Evolutionary conservation across 768 basidiomycete species (phyloP), one percentile per base, ranked within the genome.

Genomic region (Calocybe cyanea): DNA sequence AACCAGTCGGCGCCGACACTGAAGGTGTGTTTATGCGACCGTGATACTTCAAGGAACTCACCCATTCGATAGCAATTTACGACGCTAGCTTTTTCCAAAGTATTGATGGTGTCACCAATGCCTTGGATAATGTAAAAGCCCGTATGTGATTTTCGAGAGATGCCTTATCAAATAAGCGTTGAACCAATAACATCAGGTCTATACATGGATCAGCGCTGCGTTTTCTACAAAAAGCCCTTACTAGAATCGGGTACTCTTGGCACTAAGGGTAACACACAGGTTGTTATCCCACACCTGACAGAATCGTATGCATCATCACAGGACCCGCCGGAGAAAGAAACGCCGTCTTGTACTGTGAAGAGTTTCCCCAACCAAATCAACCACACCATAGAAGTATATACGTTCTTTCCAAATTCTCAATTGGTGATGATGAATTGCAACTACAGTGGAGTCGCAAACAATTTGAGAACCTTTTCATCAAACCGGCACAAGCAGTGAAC

Each of bases 121-220:
- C 96, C 21, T 69, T 99, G 40, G 96, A 99, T 70, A 99, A 99
- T 52, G 84, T 98, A 38, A 81, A 88, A 72, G 93, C 96, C 53
- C 91, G 94, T 92, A 65, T 60, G 87, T 72, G 40, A 31, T 10
- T 4, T 4, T 48, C 37, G 19, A 40, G 9, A 52, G 18, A 19
- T 28, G 20, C 14, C 18, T 23, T 32, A 32, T 13, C 17, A 11
- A 9, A 33, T 21, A 34, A 15, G 5, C 21, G 14, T 15, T 44
- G 7, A 53, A 15, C 34, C 39, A 42, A 14, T 36, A 34, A 15
- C 33, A n/a, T 11, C 49, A 93, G 92, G 92, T 57, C 75, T 89
- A 45, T 98, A 99, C 69, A 97, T 99, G 95, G 96, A 99, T 61
- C 87, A 92, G 58, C 87, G 96, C 45, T 98, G 96, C 59, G 87